phyloP scores from a whole-genome alignment of 805 yeast genomes.

The Wickerhamomyces hampshirensis region DNA sequence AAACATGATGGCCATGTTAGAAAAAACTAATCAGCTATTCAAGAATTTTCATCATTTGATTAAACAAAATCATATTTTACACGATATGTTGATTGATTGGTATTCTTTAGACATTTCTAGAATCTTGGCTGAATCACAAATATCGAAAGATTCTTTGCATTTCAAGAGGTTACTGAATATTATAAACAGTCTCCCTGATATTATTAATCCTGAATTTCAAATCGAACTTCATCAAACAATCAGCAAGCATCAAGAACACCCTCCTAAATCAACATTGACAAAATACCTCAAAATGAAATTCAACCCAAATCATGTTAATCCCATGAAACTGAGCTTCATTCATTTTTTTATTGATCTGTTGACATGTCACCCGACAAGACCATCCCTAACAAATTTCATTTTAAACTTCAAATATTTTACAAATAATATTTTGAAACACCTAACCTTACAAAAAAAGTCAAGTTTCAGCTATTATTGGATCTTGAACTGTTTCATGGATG shows the following conservation, averaged over 20 bases:
- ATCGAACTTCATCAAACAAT: too few species aligned
- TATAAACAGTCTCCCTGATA: too few species aligned
- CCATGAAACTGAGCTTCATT: constrained; percentile 8
- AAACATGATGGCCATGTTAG: constrained; percentile 7
- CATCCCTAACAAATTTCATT: constrained; percentile 3
- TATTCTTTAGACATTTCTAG: constrained; percentile 3
- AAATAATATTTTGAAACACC: constrained; percentile 11
- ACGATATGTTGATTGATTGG: constrained; percentile 13
- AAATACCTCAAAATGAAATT: constrained; percentile 6
- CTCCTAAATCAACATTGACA: not conserved
- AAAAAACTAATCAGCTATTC: constrained; percentile 12
- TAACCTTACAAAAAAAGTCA: constrained; percentile 6
- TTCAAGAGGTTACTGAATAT: too few species aligned
- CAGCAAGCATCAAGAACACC: constrained; percentile 1
- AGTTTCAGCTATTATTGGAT: constrained; percentile 21
- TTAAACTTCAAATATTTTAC: constrained; percentile 15
- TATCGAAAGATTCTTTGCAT: not conserved
- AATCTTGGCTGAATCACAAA: constrained; percentile 3
- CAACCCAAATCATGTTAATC: not conserved
- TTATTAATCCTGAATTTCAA: too few species aligned
- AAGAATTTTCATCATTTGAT: constrained; percentile 5
- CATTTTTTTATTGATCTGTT: constrained; percentile 11
- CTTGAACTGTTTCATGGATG: constrained; percentile 18
- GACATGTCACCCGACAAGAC: constrained; percentile 1
- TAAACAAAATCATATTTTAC: constrained; percentile 1